These are phyloP conservation scores for Myrmaecium sp. DNA, from an alignment of 2,329 filamentous ascomycete species.

Conservation along the genomic window DNA sequence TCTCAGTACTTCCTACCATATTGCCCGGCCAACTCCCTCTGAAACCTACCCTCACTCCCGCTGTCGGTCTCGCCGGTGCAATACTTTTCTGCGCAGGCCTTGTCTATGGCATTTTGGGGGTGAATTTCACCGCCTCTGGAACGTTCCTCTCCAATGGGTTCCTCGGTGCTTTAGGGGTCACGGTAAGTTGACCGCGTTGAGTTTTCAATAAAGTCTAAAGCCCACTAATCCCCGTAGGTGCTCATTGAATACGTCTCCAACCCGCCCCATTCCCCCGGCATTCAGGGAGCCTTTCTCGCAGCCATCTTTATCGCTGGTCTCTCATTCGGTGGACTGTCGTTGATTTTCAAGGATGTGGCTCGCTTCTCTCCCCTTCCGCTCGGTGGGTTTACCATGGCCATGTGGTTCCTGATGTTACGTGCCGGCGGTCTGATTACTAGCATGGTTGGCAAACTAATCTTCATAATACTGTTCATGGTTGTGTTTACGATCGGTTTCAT, in stretches of 20 bases:
- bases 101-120: constrained; percentile 56
- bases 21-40: constrained; percentile 42
- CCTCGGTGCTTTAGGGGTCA: constrained; percentile 53
- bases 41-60: constrained; percentile 59
- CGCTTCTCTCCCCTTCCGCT: constrained; percentile 75
- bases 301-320: constrained; percentile 57
- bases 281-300: constrained; percentile 78
- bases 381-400: constrained; percentile 68
- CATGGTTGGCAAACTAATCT: constrained; percentile 47
- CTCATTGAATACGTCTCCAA: constrained; percentile 82
- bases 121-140: no score
- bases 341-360: constrained; percentile 71
- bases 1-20: not conserved
- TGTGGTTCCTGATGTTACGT: constrained; percentile 76
- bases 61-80: constrained; percentile 60
- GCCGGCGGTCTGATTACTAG: constrained; percentile 56
- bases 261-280: constrained; percentile 52
- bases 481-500: constrained; percentile 51
- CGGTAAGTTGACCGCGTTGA: constrained; percentile 24
- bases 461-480: constrained; percentile 58
- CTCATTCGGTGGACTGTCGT: constrained; percentile 54
- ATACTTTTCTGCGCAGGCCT: constrained; percentile 59
- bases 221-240: no score
- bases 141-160: constrained; percentile 70
- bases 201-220: constrained; percentile 3